These are phyloP conservation scores for Diplodia mutila DNA, from an alignment of 2,329 filamentous ascomycete species.

Conservation along the genomic window DNA sequence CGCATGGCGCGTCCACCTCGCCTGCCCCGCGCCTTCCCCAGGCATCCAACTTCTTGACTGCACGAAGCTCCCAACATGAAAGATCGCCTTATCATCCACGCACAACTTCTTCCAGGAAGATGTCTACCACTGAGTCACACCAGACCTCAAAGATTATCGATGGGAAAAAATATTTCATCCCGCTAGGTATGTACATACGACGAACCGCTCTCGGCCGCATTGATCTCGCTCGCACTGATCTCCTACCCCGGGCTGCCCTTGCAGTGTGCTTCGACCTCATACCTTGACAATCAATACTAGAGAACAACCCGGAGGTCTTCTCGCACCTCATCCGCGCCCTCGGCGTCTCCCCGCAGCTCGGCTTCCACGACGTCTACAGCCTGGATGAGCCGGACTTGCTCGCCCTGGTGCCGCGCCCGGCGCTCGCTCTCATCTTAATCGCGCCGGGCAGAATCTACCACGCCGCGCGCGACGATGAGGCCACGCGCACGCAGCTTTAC, in stretches of 20 bases:
- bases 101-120: neutral
- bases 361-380: constrained; percentile 89
- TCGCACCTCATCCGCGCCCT: constrained; percentile 79
- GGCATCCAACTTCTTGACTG: neutral
- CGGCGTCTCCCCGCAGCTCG: constrained; percentile 75
- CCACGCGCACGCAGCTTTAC: constrained; percentile 67
- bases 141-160: neutral
- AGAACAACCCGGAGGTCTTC: constrained; percentile 88
- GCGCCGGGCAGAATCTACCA: constrained; percentile 89
- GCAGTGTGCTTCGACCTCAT: too few relatives aligned
- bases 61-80: neutral
- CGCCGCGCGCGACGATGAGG: constrained; percentile 73
- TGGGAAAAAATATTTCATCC: neutral
- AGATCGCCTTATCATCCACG: neutral
- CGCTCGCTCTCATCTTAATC: constrained; percentile 85
- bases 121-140: neutral
- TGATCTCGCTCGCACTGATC: too few relatives aligned
- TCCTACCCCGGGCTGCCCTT: too few relatives aligned
- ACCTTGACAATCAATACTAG: constrained; percentile 38
- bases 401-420: constrained; percentile 83
- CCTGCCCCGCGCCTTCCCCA: too few relatives aligned
- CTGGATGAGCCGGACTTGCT: constrained; percentile 85
- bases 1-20: neutral
- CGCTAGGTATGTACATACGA: neutral
- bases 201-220: too few relatives aligned